Evolutionary conservation across 179 eudicot species (phyloP).

Genomic region (Beta macrorhiza): DNA sequence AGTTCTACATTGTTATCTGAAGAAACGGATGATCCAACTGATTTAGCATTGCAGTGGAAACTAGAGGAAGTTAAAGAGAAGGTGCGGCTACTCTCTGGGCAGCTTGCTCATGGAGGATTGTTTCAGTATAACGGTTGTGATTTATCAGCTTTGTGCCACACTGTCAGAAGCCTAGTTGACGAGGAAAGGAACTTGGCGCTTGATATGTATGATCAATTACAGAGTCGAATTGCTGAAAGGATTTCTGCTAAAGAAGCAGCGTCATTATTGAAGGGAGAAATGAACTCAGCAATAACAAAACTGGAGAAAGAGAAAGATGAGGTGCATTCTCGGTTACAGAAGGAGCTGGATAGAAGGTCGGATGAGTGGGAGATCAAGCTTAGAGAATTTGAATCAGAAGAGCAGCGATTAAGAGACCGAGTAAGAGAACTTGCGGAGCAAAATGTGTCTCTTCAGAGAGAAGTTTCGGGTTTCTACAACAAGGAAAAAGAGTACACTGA

Average conservation of each 20-base stretch:
- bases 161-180: slow-evolving; percentile 39
- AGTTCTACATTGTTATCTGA: slow-evolving; percentile 3
- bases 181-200: slow-evolving; percentile 38
- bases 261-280: slow-evolving; percentile 35
- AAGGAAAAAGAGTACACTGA: slow-evolving; percentile 47
- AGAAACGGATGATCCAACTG: slow-evolving; percentile 30
- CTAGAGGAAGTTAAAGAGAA: slow-evolving; percentile 55
- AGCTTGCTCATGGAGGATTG: slow-evolving; percentile 43
- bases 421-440: slow-evolving; percentile 72
- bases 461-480: slow-evolving; percentile 47
- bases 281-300: slow-evolving; percentile 42
- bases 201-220: slow-evolving; percentile 49
- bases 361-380: slow-evolving; percentile 65
- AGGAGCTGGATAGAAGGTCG: slow-evolving; percentile 65
- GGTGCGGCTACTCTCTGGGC: slow-evolving; percentile 41
- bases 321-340: slow-evolving; percentile 49
- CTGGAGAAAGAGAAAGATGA: slow-evolving; percentile 65
- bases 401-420: slow-evolving; percentile 63
- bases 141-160: slow-evolving; percentile 44
- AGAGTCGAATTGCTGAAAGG: slow-evolving; percentile 54
- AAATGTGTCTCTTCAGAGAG: slow-evolving; percentile 73
- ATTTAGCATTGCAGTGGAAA: slow-evolving; percentile 38
- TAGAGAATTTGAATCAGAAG: slow-evolving; percentile 57
- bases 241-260: slow-evolving; percentile 37
- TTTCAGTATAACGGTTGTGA: slow-evolving; percentile 33